These are phyloP conservation scores for Fusarium temperatum DNA, from an alignment of 2,329 filamentous ascomycete species.

Conservation along the genomic window DNA sequence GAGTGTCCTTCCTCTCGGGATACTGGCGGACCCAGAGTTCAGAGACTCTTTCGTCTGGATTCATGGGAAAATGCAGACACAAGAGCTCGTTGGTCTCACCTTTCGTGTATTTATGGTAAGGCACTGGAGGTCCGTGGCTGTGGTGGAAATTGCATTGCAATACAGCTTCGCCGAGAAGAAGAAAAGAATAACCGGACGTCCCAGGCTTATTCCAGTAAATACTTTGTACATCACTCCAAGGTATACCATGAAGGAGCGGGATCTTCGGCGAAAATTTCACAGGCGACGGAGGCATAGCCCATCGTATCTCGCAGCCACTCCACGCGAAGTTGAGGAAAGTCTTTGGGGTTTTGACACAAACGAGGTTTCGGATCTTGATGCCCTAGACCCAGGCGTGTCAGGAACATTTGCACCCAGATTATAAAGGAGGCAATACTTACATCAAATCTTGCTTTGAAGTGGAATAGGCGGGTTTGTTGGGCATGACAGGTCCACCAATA, in stretches of 20 bases:
- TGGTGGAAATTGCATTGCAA: background rate
- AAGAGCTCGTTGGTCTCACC: accelerated
- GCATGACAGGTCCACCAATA: too few species aligned
- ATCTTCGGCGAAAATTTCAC: background rate
- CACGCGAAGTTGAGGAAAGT: background rate
- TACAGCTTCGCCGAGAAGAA: accelerated
- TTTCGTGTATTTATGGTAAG: background rate
- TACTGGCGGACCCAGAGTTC: background rate
- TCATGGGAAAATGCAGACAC: background rate
- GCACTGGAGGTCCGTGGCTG: accelerated
- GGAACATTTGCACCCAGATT: too few species aligned
- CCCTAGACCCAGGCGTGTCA: too few species aligned
- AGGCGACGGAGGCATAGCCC: background rate
- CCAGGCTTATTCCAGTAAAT: background rate
- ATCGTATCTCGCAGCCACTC: background rate
- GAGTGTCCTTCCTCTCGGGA: background rate
- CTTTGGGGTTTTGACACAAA: too few species aligned
- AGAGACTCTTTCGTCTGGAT: background rate
- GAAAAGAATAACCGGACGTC: background rate
- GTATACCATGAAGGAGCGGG: accelerated
- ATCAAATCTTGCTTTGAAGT: too few species aligned
- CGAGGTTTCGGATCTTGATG: too few species aligned
- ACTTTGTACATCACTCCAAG: background rate
- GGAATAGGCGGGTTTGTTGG: too few species aligned
- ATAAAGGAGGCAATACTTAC: too few species aligned